A percentile compares a stretch with the other conserved stretches of the same genome.
Evolutionary conservation across 352 stramenopile genomes (phyloP).

Genomic region (Globisporangium paroecandrum): DNA sequence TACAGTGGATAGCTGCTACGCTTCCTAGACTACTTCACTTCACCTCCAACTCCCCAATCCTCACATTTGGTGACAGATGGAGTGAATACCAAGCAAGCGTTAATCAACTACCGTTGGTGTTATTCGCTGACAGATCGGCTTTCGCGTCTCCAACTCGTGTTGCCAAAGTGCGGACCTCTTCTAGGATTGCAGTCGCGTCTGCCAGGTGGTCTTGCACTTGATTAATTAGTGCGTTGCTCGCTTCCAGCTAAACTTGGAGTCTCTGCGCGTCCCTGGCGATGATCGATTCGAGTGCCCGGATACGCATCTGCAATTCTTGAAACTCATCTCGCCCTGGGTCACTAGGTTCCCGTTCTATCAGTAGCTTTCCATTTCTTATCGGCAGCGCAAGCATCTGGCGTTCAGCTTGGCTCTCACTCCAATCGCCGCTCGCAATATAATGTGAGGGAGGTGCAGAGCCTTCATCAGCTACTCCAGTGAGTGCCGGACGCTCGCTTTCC

Average conservation of each 20-base stretch:
- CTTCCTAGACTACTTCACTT: background rate
- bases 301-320: background rate
- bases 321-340: background rate
- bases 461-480: background rate
- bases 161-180: background rate
- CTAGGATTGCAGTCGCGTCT: background rate
- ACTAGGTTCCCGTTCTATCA: background rate
- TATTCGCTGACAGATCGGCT: background rate
- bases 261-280: background rate
- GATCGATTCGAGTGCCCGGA: background rate
- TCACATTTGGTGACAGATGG: background rate
- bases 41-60: background rate
- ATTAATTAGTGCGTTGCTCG: background rate
- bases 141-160: background rate
- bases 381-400: background rate
- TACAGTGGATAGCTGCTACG: slow-evolving; percentile 58
- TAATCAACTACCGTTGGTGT: background rate
- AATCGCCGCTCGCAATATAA: background rate
- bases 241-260: background rate
- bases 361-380: background rate
- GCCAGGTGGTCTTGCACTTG: background rate
- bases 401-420: background rate
- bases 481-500: background rate
- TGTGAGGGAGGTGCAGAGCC: background rate
- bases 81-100: background rate